Conservation (phyloP, 2,329 filamentous ascomycete genomes). For the Venturia pyrina region DNA sequence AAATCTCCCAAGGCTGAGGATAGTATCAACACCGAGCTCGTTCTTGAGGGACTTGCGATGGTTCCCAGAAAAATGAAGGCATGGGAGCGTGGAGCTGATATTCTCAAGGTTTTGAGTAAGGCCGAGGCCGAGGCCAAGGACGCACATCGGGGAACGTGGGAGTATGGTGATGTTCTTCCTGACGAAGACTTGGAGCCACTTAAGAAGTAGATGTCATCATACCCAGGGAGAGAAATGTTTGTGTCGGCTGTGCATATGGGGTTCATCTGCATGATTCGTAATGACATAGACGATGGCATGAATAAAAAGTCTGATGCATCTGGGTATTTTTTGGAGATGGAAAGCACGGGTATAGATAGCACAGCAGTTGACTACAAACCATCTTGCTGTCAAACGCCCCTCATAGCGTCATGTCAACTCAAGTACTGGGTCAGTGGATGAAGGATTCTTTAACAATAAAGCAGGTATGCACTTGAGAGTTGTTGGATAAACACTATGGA, state of each 20-base stretch:
- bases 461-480: too few relatives aligned
- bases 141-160: slow-evolving; percentile 82
- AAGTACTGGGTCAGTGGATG: background rate
- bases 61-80: slow-evolving; percentile 83
- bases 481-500: too few relatives aligned
- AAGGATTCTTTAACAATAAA: too few relatives aligned
- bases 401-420: background rate
- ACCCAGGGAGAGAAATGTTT: background rate
- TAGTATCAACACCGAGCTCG: slow-evolving; percentile 82
- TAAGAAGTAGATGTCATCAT: background rate
- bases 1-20: slow-evolving; percentile 55
- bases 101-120: slow-evolving; percentile 61
- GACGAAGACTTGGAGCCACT: slow-evolving; percentile 10
- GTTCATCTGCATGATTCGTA: background rate
- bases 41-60: slow-evolving; percentile 77
- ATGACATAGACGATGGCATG: background rate
- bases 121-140: slow-evolving; percentile 71
- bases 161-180: slow-evolving; percentile 84
- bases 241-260: background rate
- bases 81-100: slow-evolving; percentile 71
- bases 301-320: background rate
- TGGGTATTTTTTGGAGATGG: background rate
- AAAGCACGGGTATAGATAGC: background rate
- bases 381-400: background rate
- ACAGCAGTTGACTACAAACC: background rate